Percentiles rank a stretch among this genome's conserved stretches.
These are phyloP conservation scores for Viola pubescens DNA, from an alignment of 441 rosid species.

Conservation along the genomic window DNA sequence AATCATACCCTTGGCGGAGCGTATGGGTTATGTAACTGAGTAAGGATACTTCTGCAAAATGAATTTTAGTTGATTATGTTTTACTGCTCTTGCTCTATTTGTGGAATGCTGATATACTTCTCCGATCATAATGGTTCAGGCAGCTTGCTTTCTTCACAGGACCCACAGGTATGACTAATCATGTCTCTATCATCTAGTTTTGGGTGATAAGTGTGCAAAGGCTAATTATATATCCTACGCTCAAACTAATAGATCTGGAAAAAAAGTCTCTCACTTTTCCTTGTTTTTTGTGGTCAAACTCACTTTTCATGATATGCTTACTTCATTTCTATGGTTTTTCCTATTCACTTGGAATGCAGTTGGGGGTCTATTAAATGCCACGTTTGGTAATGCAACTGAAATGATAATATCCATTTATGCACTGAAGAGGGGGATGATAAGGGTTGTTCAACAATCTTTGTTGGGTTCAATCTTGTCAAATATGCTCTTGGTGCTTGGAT, in stretches of 20 bases:
- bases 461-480: slow-evolving; percentile 80
- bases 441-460: slow-evolving; percentile 73
- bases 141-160: slow-evolving; percentile 47
- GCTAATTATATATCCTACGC: neutral
- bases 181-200: neutral
- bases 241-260: neutral
- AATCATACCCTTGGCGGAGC: slow-evolving; percentile 44
- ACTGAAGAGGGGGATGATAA: slow-evolving; percentile 63
- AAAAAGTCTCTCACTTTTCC: neutral
- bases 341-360: slow-evolving; percentile 31
- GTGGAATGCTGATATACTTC: neutral
- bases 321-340: neutral
- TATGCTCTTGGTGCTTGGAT: slow-evolving; percentile 82
- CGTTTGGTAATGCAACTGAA: slow-evolving; percentile 87
- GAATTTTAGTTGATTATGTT: neutral
- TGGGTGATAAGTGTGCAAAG: neutral
- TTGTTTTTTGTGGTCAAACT: too few species aligned
- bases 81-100: neutral
- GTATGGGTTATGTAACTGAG: slow-evolving; percentile 45
- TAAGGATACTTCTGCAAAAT: slow-evolving; percentile 15
- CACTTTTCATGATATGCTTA: neutral
- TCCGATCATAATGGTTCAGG: slow-evolving; percentile 23
- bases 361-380: slow-evolving; percentile 80
- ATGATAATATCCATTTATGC: slow-evolving; percentile 75
- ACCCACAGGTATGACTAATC: slow-evolving; percentile 27